Base-by-base conservation (phyloP, 345 rosid species). In the Cardamine chenopodiifolia region DNA sequence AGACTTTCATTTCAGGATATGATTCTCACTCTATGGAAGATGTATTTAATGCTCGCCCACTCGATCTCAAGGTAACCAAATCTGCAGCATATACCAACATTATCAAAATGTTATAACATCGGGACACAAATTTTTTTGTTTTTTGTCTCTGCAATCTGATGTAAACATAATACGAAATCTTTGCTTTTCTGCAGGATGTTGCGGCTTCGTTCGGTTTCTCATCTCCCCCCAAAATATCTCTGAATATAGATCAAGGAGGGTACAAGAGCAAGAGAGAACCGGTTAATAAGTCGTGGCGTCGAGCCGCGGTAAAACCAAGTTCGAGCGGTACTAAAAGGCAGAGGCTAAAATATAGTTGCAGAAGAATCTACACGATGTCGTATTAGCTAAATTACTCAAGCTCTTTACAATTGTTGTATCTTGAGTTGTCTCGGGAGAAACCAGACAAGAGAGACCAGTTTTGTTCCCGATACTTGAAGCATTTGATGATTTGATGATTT, bases 1-100 rank as follows among this genome's bases (percentile, higher is more conserved):
- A 96, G 59, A 89, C 97, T 54, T 95, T 90, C 83, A 90, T 90
- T 37, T 76, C 92, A 74, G 92, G 97, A 22, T 95, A 95, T 70
- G 90, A 95, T 81, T 95, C 98, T 20, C 99, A 95, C 70, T 85
- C 94, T 1, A 90, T 95, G 98, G 92, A 95, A 83, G 94, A 92
- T 66, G 92, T 86, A 55, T 92, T 92, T 74, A 89, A 90, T 71
- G 99, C 85, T 70, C 99, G 84, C 76, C 86, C 86, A 44, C 97
- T 95, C 1, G 88, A 92, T 88, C 79, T 90, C 64, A 88, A 89
- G 90, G 99, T 92, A 82, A 49, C 61, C 49, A 58, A 45, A 66
- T 56, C 49, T 65, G 37, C 64, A 37, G 48, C 35, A 17, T n/a
- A 54, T 39, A n/a, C 25, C 25, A 14, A 52, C 71, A n/a, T 34